Evolutionary conservation across 768 basidiomycete genomes (phyloP).

Genomic region (Phlegmacium glaucopus): DNA sequence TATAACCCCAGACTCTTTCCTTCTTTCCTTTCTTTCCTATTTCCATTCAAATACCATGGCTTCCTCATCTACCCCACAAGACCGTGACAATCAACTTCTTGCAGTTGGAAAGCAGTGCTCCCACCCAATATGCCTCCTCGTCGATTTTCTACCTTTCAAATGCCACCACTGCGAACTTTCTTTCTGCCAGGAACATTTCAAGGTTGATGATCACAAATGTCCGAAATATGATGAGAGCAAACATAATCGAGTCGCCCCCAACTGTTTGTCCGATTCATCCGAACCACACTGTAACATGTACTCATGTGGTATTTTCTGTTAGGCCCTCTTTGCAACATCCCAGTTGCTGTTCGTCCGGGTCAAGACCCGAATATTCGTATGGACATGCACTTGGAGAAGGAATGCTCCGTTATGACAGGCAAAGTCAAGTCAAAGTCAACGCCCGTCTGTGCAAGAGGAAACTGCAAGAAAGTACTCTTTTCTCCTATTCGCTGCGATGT

Average conservation of each 20-base stretch:
- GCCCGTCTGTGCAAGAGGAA: conserved; percentile 57
- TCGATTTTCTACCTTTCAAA: conserved; percentile 86
- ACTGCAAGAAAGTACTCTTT: conserved; percentile 72
- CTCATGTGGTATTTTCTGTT: not conserved
- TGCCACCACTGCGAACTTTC: conserved; percentile 72
- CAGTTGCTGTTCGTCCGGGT: conserved; percentile 71
- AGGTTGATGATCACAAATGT: conserved; percentile 64
- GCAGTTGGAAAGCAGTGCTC: conserved; percentile 72
- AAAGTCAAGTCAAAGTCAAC: conserved; percentile 48
- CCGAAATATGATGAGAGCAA: conserved; percentile 66
- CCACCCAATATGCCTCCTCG: conserved; percentile 56
- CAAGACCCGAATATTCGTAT: conserved; percentile 81
- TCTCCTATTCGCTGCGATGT: conserved; percentile 75
- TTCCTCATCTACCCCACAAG: conserved; percentile 19
- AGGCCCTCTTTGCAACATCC: conserved; percentile 74
- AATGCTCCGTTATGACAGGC: conserved; percentile 71
- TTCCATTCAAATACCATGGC: conserved; percentile 12
- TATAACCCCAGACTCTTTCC: conserved; percentile 12
- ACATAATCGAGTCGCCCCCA: conserved; percentile 72
- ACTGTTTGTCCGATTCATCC: conserved; percentile 45
- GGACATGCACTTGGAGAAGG: conserved; percentile 66
- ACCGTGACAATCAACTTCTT: conserved; percentile 57
- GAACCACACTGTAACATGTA: conserved; percentile 1
- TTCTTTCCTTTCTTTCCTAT: conserved; percentile 9
- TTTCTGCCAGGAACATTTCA: conserved; percentile 82